phyloP scores from a whole-genome alignment of 106 monocot species.

The Allium fistulosum region DNA sequence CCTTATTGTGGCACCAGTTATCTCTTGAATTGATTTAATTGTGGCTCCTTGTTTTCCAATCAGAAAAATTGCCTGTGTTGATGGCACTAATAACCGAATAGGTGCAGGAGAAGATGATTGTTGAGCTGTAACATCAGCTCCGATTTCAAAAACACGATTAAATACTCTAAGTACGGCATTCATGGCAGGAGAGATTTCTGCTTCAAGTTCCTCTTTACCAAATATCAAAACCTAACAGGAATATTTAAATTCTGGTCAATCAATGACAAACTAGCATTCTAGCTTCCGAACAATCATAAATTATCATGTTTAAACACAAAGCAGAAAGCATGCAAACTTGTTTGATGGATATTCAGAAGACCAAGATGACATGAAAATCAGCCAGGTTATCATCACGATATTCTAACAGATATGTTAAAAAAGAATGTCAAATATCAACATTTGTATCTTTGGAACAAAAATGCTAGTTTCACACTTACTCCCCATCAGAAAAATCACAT shows the following conservation, averaged over 20 bases:
- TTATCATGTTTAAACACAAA: not conserved
- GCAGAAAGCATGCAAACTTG: too few species aligned
- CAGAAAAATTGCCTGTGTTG: slow-evolving; percentile 66
- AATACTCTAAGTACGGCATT: slow-evolving; percentile 57
- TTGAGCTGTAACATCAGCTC: slow-evolving; percentile 17
- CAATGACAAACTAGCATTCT: too few species aligned
- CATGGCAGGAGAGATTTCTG: slow-evolving; percentile 72
- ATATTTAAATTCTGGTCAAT: too few species aligned
- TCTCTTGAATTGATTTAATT: slow-evolving; percentile 89
- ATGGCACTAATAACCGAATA: slow-evolving; percentile 54
- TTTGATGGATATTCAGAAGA: too few species aligned
- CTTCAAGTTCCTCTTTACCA: slow-evolving; percentile 69
- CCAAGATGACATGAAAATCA: too few species aligned
- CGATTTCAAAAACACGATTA: slow-evolving; percentile 46
- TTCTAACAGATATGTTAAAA: too few species aligned
- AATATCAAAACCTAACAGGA: slow-evolving; percentile 55
- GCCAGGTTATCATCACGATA: too few species aligned
- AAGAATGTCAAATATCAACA: too few species aligned
- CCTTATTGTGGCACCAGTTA: slow-evolving; percentile 45
- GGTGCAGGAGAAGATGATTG: slow-evolving; percentile 16
- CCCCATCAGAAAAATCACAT: too few species aligned
- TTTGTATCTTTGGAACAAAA: too few species aligned
- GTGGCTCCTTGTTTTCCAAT: slow-evolving; percentile 77
- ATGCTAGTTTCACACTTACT: too few species aligned
- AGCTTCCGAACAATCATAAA: not conserved